Base-by-base conservation (phyloP, 2,329 filamentous ascomycete genomes). In the Ophiostoma quercus region DNA sequence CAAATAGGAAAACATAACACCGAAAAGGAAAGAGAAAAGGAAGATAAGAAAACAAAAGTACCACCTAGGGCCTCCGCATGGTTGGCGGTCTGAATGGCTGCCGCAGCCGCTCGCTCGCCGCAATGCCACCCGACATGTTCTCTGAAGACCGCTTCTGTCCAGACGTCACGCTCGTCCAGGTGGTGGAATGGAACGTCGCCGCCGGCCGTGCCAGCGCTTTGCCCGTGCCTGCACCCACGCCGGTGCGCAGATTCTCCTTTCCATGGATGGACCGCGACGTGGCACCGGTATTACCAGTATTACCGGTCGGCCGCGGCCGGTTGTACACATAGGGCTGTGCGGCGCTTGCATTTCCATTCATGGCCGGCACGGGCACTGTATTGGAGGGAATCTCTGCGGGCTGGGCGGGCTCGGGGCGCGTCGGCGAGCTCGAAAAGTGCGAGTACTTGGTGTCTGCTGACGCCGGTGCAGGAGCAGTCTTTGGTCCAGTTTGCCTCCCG, bases 21-120 rank as follows among this genome's bases (percentile, higher is more conserved):
- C 32, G n/a, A 63, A n/a, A 8, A n/a, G 32, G 4, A 34, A 5
- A 34, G 2, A 14, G 1, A 41, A 41, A 41, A 12, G 11, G 39
- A 41, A 41, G 2, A 2, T 3, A 41, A 3, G 12, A 41, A 41
- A 12, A 41, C 39, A 41, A 12, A 14, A 29, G 25, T 62, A 8
- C 7, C 34, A 1, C 19, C 19, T 41, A 70, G 14, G 66, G 60
- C 66, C 83, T 79, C 71, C 82, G 84, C 25, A 87, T 82, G 12
- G 84, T 87, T 73, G 87, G 77, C 62, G 83, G 84, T 77, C 85
- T 87, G 70, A 87, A 88, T 6, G 85, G 85, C 74, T 82, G 85
- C 69, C 80, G 79, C 67, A 87, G 75, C 73, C 80, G 80, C 67
- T 84, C 82, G 75, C 87, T 81, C 0, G 83, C 81, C 60, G 82